Evolutionary conservation across 208 protist genomes (phyloP), one percentile per base, ranked within the genome.

Genomic region (Leishmania martiniquensis): DNA sequence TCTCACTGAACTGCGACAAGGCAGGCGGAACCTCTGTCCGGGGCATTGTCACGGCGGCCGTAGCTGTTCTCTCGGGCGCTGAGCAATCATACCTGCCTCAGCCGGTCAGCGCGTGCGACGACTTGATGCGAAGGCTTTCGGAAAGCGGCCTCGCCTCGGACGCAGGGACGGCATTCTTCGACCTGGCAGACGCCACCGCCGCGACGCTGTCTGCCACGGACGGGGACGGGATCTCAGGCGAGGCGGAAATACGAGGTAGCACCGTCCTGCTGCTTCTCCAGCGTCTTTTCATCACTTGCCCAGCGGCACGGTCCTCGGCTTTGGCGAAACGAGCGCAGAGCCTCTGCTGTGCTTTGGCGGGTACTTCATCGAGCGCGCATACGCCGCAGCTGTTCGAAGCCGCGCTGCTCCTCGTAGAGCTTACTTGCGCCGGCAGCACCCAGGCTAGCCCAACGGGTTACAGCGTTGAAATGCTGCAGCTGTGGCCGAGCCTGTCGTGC

Each of bases 361-460:
- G n/a, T 2, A 39, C 34, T 0, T 42, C 42, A 57, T 29, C 68
- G 4, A 39, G 32, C 1, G 17, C 32, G 2, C 42, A 42, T 66
- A 74, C 25, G 7, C 78, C 78, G 4, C 72, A 65, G 65, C 63
- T 78, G 65, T 59, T 77, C 20, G 51, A 66, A 22, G 71, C 72
- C 44, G 72, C 65, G 32, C 72, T 82, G 59, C 72, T 73, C 7
- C 78, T 82, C 9, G 78, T 82, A 37, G 70, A 78, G 65, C 57
- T 75, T 57, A 70, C 72, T 9, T 82, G 78, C 45, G 42, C 42
- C 51, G 49, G 62, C 22, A 68, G 37, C 17, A 20, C 54, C 67
- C 37, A 25, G 47, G 34, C 52, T 10, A 17, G 37, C 39, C 45
- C 51, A 54, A 52, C 72, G 32, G 42, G 52, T 34, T 71, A 76